Conservation (phyloP, 148 eudicot genomes). For the Persicaria tinctoria region DNA sequence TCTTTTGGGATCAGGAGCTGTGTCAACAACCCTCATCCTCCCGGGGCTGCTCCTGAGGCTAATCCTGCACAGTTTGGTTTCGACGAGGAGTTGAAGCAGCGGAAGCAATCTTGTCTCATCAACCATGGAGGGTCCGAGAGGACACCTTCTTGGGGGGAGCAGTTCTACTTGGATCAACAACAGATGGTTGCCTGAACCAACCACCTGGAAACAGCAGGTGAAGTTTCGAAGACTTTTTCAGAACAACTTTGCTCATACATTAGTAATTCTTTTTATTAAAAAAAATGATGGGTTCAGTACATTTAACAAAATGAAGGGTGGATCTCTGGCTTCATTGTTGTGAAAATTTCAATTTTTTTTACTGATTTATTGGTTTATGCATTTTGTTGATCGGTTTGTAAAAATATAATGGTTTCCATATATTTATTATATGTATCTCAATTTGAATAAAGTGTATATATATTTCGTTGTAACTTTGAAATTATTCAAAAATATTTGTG, state of each 20-base stretch:
- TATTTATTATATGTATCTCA: no score
- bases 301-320: background rate
- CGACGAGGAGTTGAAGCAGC: constrained; percentile 28
- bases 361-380: background rate
- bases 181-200: constrained; percentile 49
- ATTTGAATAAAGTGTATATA: no score
- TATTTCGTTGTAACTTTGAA: no score
- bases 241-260: background rate
- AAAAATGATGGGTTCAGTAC: background rate
- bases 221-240: no score
- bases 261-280: background rate
- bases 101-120: constrained; percentile 27
- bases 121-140: constrained; percentile 32
- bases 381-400: background rate
- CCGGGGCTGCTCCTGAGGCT: background rate
- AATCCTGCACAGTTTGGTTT: constrained; percentile 19
- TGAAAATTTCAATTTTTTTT: background rate
- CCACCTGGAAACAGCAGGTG: background rate
- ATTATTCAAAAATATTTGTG: no score
- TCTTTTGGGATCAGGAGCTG: constrained; percentile 63
- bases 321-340: background rate
- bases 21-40: constrained; percentile 58
- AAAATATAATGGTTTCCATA: background rate
- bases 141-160: constrained; percentile 60
- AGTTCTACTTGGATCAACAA: constrained; percentile 65